Evolutionary conservation across 2,329 filamentous ascomycete genomes (phyloP).

Genomic region (Calonectria montana): DNA sequence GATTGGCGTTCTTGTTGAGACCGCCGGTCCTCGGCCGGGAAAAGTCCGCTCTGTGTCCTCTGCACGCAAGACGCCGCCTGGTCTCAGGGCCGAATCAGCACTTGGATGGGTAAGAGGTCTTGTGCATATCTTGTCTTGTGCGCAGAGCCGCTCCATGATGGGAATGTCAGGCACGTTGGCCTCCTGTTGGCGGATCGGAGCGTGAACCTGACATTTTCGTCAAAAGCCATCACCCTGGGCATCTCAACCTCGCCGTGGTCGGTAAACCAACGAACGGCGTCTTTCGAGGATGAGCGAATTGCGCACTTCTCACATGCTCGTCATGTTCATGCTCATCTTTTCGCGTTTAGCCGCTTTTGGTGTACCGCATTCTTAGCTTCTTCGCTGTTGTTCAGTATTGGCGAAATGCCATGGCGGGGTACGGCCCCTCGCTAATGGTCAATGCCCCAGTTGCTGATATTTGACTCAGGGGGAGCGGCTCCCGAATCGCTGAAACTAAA

Average conservation of each 20-base stretch:
- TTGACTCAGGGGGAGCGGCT: not conserved
- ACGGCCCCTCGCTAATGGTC: not conserved
- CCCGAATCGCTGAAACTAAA: not conserved
- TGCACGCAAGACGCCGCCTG: constrained; percentile 18
- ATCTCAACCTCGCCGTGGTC: not conserved
- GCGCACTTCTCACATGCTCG: not conserved
- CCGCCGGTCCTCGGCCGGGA: constrained; percentile 15
- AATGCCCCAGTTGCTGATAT: not conserved
- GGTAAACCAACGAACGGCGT: not conserved
- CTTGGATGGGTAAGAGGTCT: constrained; percentile 31
- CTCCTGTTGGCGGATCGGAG: constrained; percentile 5
- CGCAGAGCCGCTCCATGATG: not conserved
- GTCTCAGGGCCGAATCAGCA: constrained; percentile 15
- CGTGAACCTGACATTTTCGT: constrained; percentile 2
- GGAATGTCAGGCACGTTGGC: not conserved
- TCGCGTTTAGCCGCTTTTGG: not conserved
- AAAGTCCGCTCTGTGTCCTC: constrained; percentile 18
- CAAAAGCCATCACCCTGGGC: constrained; percentile 3
- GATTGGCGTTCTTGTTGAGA: constrained; percentile 31
- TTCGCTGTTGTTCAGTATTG: not conserved
- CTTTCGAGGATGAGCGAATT: constrained; percentile 13
- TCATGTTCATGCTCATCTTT: not conserved
- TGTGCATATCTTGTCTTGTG: not conserved
- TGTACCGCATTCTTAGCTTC: constrained; percentile 1
- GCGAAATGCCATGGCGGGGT: constrained; percentile 10